Evolutionary conservation across 371 early-diverging fungal species (phyloP).

Genomic region (Actinomucor elegans): DNA sequence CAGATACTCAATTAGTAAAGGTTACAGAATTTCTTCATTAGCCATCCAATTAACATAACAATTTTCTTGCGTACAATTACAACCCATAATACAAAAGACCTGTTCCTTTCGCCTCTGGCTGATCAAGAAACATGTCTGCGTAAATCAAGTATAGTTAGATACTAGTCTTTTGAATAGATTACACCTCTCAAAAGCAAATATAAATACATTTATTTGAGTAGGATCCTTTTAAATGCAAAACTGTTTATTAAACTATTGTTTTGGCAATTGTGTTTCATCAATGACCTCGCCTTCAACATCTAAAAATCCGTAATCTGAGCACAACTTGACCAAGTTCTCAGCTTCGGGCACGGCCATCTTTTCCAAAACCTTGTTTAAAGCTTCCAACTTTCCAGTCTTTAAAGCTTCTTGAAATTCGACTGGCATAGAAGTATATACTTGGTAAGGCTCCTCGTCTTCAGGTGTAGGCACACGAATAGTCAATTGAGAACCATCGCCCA

Average conservation of each 20-base stretch:
- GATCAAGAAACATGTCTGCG: too few relatives aligned
- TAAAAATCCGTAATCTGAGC: constrained; percentile 76
- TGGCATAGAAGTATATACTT: constrained; percentile 73
- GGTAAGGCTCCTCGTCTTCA: constrained; percentile 51
- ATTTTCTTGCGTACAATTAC: too few relatives aligned
- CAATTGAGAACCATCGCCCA: constrained; percentile 62
- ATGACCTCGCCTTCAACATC: constrained; percentile 60
- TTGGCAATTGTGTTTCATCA: constrained; percentile 35
- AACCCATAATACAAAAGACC: too few relatives aligned
- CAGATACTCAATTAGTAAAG: too few relatives aligned
- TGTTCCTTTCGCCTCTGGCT: too few relatives aligned
- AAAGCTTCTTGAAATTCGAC: constrained; percentile 75
- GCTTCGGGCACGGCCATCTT: constrained; percentile 69
- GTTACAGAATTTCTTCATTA: too few relatives aligned
- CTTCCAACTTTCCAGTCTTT: constrained; percentile 72
- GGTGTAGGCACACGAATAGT: constrained; percentile 42
- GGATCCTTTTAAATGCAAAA: too few relatives aligned
- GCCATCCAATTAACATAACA: too few relatives aligned
- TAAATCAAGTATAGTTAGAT: too few relatives aligned
- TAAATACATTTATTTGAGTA: too few relatives aligned
- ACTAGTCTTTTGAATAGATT: too few relatives aligned
- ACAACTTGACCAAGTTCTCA: constrained; percentile 70
- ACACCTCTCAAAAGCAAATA: too few relatives aligned
- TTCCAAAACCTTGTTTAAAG: constrained; percentile 80
- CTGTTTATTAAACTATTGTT: background rate